Conservation (phyloP, 2,329 filamentous ascomycete species). For the Talaromyces pinophilus region DNA sequence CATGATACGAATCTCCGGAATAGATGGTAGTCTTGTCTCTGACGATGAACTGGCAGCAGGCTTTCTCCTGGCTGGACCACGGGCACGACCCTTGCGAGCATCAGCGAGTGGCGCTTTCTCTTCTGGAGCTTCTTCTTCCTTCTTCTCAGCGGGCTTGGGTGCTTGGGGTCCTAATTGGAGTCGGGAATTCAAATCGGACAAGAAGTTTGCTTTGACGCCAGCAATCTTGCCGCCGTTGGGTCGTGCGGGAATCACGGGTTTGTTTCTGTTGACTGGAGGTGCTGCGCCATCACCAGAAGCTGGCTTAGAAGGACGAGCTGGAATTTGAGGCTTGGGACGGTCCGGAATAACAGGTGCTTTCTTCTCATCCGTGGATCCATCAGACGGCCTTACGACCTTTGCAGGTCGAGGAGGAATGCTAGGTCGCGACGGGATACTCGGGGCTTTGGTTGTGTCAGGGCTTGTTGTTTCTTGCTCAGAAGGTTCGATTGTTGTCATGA, state of each 20-base stretch:
- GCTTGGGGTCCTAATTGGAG: slow-evolving; percentile 81
- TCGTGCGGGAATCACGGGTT: slow-evolving; percentile 77
- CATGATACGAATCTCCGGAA: slow-evolving; percentile 43
- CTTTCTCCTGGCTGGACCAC: slow-evolving; percentile 78
- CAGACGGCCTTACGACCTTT: slow-evolving; percentile 35
- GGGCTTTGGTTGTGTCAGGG: slow-evolving; percentile 35
- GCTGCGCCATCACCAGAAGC: slow-evolving; percentile 35
- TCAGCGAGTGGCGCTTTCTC: slow-evolving; percentile 81
- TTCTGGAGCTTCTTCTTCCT: slow-evolving; percentile 59
- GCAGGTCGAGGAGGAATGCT: slow-evolving; percentile 29
- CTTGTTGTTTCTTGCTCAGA: slow-evolving; percentile 53
- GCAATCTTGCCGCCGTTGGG: slow-evolving; percentile 85
- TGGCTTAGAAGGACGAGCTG: slow-evolving; percentile 63
- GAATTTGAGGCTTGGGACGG: slow-evolving; percentile 65
- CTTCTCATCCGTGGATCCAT: slow-evolving; percentile 50
- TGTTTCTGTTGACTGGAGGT: slow-evolving; percentile 62
- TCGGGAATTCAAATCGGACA: slow-evolving; percentile 89
- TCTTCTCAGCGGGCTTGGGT: slow-evolving; percentile 66
- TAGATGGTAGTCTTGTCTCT: slow-evolving; percentile 32
- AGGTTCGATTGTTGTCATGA: slow-evolving; percentile 67
- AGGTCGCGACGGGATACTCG: slow-evolving; percentile 36
- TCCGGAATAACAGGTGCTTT: slow-evolving; percentile 58
- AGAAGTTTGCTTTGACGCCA: slow-evolving; percentile 84
- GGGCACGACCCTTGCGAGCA: slow-evolving; percentile 85
- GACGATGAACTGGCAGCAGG: slow-evolving; percentile 57